phyloP scores from a whole-genome alignment of 352 stramenopile species.

The Phytopythium cucurbitacearum region DNA sequence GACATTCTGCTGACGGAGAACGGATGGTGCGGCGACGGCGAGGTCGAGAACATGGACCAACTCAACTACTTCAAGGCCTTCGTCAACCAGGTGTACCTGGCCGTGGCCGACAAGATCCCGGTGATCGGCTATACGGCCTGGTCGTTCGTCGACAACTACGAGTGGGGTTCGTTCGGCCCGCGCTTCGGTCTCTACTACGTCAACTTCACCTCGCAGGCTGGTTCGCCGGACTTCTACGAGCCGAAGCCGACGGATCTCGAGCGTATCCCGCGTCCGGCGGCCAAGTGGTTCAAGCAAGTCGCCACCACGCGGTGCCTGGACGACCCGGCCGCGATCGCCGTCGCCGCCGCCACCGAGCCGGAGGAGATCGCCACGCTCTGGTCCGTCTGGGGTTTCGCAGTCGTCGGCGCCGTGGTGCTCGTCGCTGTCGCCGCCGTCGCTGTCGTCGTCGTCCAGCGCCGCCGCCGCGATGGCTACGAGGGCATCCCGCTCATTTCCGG shows the following conservation, averaged over 20 bases:
- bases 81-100: slow-evolving; percentile 49
- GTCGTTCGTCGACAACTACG: slow-evolving; percentile 94
- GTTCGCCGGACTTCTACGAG: slow-evolving; percentile 20
- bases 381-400: not conserved
- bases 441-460: slow-evolving; percentile 13
- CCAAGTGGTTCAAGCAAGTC: slow-evolving; percentile 44
- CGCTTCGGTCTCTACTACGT: slow-evolving; percentile 69
- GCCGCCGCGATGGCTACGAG: not conserved
- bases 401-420: slow-evolving; percentile 16
- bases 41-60: slow-evolving; percentile 55
- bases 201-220: slow-evolving; percentile 37
- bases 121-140: slow-evolving; percentile 92
- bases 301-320: slow-evolving; percentile 55
- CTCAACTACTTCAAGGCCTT: slow-evolving; percentile 59
- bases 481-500: no score
- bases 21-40: slow-evolving; percentile 58
- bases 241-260: slow-evolving; percentile 17
- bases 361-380: not conserved
- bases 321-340: not conserved
- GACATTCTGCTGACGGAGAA: slow-evolving; percentile 66
- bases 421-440: slow-evolving; percentile 7
- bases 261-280: slow-evolving; percentile 38
- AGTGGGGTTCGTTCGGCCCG: slow-evolving; percentile 85
- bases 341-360: no score
- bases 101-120: slow-evolving; percentile 39